Evolutionary conservation across 352 stramenopile genomes (phyloP), one percentile per base, ranked within the genome.

Genomic region (Pythium dissimile): DNA sequence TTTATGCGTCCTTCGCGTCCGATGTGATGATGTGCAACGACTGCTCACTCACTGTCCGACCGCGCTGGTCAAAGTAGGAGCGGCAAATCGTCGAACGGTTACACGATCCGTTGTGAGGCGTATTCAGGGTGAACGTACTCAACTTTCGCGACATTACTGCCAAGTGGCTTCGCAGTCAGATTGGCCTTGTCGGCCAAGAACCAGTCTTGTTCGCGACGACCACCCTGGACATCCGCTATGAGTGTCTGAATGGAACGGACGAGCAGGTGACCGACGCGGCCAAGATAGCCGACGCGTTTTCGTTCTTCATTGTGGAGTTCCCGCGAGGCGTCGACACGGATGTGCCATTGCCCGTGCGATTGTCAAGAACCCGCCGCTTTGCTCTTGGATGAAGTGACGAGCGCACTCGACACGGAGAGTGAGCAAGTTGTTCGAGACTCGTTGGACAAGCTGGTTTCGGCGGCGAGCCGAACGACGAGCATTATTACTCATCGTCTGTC

Each of bases 1-100:
- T 90, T 90, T 46, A 70, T 71, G 5, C 88, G 88, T 50, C 80
- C 77, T 27, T 83, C 80, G 9, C 75, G 77, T 2, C 71, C 80
- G 61, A 87, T 4, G 49, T 84, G 15, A 73, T 71, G n/a, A 75
- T 89, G 9, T 87, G 79, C 59, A 72, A 63, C 43, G 72, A 80
- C 11, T 87, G 87, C 34, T 83, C 68, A 4, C 51, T 88, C 30
- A 72, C 59, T 10, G 77, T 96, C 28, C 32, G 81, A 75, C 8
- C 67, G 89, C 35, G 78, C 77, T 41, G 71, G 71, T 18, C 41
- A 46, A 1, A 72, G 62, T 38, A 58, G 83, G 28, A 67, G 69
- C 62, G 82, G 94, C 51, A 98, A 98, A 62, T 97, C 89, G 20
- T 98, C 94, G n/a, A n/a, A n/a, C n/a, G 18, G 84, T 98, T 98